Percentiles rank a stretch among this genome's conserved stretches.
Conservation (phyloP, 1,284 basidiomycete species). For the Cutaneotrichosporon sp. region DNA sequence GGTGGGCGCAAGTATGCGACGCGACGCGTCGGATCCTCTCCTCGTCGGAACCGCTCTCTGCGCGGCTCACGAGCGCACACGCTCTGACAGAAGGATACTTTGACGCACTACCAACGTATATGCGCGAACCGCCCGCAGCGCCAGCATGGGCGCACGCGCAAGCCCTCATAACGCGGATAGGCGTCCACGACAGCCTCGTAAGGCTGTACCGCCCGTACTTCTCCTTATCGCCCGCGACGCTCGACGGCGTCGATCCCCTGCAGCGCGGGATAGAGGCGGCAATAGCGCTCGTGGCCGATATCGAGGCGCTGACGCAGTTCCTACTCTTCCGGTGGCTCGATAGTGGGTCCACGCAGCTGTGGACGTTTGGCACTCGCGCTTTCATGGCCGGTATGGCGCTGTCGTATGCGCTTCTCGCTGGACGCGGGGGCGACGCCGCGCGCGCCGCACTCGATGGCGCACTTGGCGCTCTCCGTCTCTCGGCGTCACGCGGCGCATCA, state of each 20-base stretch:
- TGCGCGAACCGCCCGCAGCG: conserved; percentile 22
- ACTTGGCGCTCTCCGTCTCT: neutral
- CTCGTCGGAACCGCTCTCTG: neutral
- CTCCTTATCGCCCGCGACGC: neutral
- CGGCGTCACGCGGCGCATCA: neutral
- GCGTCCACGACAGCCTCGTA: neutral
- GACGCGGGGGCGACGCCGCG: neutral
- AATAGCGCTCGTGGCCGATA: neutral
- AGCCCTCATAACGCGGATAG: conserved; percentile 26
- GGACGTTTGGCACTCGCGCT: neutral
- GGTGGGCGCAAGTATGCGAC: neutral
- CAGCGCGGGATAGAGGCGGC: neutral
- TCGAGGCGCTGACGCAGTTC: neutral
- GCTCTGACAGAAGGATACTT: neutral
- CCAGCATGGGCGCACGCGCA: conserved; percentile 32
- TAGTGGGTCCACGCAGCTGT: neutral
- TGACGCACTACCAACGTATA: neutral
- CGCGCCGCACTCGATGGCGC: neutral
- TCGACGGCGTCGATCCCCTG: neutral
- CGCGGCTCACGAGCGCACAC: neutral
- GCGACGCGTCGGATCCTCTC: neutral
- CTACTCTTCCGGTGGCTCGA: conserved; percentile 4
- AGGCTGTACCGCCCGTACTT: neutral
- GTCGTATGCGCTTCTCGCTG: conserved; percentile 4
- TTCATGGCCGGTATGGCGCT: conserved; percentile 5